Evolutionary conservation across 2,329 filamentous ascomycete genomes (phyloP).

Genomic region (Sarocladium strictum): DNA sequence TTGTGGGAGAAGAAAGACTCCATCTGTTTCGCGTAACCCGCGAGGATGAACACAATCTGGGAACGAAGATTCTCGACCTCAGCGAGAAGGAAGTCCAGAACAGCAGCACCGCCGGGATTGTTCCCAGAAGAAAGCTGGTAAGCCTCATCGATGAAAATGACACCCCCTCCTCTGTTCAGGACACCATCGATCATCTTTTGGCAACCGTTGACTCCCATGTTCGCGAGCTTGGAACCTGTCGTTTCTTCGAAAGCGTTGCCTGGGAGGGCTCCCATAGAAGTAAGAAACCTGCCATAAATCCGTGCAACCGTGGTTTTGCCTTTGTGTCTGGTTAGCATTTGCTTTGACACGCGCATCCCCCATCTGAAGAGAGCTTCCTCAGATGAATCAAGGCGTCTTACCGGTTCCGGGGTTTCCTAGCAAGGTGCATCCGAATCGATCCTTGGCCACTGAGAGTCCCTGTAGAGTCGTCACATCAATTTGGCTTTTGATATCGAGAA

Average conservation of each 20-base stretch:
- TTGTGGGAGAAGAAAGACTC: constrained; percentile 72
- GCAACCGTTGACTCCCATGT: constrained; percentile 51
- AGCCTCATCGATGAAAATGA: constrained; percentile 73
- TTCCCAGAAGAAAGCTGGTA: constrained; percentile 63
- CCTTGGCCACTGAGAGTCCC: constrained; percentile 42
- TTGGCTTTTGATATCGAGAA: constrained; percentile 56
- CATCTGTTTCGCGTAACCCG: constrained; percentile 70
- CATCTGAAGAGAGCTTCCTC: neutral
- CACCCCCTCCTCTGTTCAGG: constrained; percentile 55
- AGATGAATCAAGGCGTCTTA: neutral
- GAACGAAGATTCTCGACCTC: constrained; percentile 68
- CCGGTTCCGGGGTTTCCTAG: too few species aligned
- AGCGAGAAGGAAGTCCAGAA: constrained; percentile 65
- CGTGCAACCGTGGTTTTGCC: constrained; percentile 70
- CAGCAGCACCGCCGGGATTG: constrained; percentile 49
- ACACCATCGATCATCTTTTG: constrained; percentile 45
- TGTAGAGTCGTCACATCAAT: constrained; percentile 58
- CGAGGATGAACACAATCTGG: constrained; percentile 65
- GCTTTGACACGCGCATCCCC: neutral
- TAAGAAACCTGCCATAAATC: constrained; percentile 61
- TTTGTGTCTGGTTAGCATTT: constrained; percentile 14
- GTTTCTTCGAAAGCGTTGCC: constrained; percentile 58
- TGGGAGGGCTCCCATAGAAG: constrained; percentile 54
- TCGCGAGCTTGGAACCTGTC: constrained; percentile 60
- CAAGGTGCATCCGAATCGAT: constrained; percentile 52